These are phyloP conservation scores for Dipodascus albidus DNA, from an alignment of 805 yeast genomes.

Conservation along the genomic window DNA sequence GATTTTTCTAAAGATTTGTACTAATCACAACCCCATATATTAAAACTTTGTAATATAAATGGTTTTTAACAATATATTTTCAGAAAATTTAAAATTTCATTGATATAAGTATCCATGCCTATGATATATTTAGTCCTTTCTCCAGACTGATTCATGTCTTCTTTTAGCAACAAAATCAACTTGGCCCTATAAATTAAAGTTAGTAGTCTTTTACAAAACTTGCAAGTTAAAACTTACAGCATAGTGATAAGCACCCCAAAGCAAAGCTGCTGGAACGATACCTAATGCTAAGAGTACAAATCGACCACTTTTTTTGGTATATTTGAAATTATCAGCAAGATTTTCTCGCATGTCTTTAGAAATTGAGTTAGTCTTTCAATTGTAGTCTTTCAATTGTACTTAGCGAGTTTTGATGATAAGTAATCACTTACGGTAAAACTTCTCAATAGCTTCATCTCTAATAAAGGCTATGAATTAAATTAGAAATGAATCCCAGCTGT, in stretches of 20 bases:
- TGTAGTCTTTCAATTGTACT: too few species aligned
- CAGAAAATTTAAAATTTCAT: too few species aligned
- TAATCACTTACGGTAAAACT: conserved; percentile 2
- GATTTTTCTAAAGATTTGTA: too few species aligned
- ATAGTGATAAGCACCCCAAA: conserved; percentile 2
- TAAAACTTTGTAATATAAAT: too few species aligned
- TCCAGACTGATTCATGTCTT: conserved; percentile 3
- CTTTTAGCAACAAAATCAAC: conserved; percentile 2
- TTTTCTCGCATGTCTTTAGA: neutral
- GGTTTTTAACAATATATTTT: too few species aligned
- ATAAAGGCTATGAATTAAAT: neutral
- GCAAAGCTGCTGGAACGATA: conserved; percentile 1
- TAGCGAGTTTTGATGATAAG: too few species aligned
- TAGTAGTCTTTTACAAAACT: neutral
- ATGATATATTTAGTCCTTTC: neutral
- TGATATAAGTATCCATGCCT: neutral
- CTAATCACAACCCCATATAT: too few species aligned
- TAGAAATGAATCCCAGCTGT: neutral
- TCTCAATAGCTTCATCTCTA: conserved; percentile 1
- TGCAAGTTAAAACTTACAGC: neutral
- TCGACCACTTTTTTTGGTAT: conserved; percentile 1
- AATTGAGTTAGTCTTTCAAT: too few species aligned
- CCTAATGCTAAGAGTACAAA: neutral
- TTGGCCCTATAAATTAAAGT: neutral
- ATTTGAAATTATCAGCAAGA: conserved; percentile 2